Percentiles rank a stretch among this genome's conserved stretches.
These are phyloP conservation scores for Dictyostelium citrinum DNA, from an alignment of 78 protist genomes.

Conservation along the genomic window DNA sequence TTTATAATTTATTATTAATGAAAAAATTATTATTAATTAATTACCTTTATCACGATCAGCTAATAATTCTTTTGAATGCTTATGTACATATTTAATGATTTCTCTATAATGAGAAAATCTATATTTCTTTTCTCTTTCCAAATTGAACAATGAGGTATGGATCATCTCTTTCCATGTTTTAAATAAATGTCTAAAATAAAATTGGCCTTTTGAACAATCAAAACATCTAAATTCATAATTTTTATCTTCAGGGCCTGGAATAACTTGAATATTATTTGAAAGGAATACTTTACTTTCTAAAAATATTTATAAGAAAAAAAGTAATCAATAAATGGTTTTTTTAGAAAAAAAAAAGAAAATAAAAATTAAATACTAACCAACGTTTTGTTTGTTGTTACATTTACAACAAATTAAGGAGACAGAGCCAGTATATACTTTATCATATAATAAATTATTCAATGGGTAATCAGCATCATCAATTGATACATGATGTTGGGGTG, in stretches of 20 bases:
- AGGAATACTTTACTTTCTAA: neutral
- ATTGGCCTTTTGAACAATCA: neutral
- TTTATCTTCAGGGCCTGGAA: slow-evolving; percentile 79
- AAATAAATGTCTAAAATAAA: slow-evolving; percentile 54
- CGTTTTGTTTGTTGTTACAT: slow-evolving; percentile 4
- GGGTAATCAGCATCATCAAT: neutral
- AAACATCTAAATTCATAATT: slow-evolving; percentile 54
- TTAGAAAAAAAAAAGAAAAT: neutral
- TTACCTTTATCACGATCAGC: slow-evolving; percentile 64
- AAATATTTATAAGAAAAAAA: neutral
- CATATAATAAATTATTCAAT: slow-evolving; percentile 2
- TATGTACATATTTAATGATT: slow-evolving; percentile 39
- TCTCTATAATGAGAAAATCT: slow-evolving; percentile 70
- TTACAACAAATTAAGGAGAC: slow-evolving; percentile 32
- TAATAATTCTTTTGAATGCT: slow-evolving; percentile 32
- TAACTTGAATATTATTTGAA: neutral
- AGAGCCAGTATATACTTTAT: neutral
- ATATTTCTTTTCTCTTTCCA: slow-evolving; percentile 68
- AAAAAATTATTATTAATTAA: no score
- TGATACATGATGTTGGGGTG: neutral
- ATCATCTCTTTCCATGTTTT: slow-evolving; percentile 79
- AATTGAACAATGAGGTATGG: slow-evolving; percentile 41
- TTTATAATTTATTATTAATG: no score
- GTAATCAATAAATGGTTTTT: neutral
- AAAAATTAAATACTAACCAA: slow-evolving; percentile 5